These are phyloP conservation scores for Pholiota molesta DNA, from an alignment of 768 basidiomycete genomes.

Conservation along the genomic window DNA sequence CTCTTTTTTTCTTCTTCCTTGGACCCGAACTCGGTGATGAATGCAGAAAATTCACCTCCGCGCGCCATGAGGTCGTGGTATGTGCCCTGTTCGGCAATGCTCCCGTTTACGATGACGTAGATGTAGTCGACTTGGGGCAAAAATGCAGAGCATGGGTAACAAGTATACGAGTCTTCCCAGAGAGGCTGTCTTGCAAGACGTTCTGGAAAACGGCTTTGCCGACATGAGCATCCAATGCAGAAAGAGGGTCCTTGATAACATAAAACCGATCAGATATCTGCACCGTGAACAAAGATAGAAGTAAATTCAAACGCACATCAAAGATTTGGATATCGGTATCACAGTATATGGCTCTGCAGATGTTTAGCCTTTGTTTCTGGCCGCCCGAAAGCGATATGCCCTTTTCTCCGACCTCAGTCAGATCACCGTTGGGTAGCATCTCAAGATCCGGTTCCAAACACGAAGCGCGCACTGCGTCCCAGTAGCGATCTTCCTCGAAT, in stretches of 20 bases:
- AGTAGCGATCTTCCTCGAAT: constrained; percentile 81
- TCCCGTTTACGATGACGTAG: constrained; percentile 75
- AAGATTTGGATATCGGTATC: constrained; percentile 86
- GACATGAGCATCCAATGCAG: constrained; percentile 91
- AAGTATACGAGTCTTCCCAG: constrained; percentile 80
- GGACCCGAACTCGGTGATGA: constrained; percentile 79
- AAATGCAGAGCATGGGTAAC: constrained; percentile 94
- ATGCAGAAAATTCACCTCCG: constrained; percentile 69
- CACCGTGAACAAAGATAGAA: too few species aligned
- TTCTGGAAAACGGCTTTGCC: constrained; percentile 88
- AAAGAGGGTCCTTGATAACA: constrained; percentile 67
- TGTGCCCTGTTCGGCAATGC: constrained; percentile 79
- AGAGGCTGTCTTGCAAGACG: constrained; percentile 65
- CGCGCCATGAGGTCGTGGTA: constrained; percentile 70
- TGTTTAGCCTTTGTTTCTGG: constrained; percentile 77
- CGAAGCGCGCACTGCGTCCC: constrained; percentile 76
- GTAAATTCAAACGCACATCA: constrained; percentile 44
- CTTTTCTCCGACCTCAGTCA: constrained; percentile 66
- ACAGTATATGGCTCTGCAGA: constrained; percentile 87
- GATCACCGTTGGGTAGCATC: constrained; percentile 74
- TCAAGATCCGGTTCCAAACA: constrained; percentile 83
- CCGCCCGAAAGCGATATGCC: constrained; percentile 91
- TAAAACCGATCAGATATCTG: too few species aligned
- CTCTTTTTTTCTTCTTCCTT: constrained; percentile 55
- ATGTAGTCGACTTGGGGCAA: constrained; percentile 88